Evolutionary conservation across 75 land plant genomes (phyloP).

Genomic region (Pinus albicaulis): DNA sequence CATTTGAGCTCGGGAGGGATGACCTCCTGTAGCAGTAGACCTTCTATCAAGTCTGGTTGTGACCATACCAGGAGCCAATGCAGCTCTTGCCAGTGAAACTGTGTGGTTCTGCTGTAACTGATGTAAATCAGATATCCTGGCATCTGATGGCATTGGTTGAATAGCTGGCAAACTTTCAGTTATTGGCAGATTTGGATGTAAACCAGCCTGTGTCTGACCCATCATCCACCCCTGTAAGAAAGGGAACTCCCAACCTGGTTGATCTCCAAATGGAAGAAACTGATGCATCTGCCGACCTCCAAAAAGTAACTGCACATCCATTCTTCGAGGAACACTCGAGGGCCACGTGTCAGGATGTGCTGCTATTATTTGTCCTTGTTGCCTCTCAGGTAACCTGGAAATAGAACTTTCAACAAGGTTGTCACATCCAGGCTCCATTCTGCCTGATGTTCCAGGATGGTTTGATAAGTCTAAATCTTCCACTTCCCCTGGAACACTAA

Average conservation of each 20-base stretch:
- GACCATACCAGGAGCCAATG: slow-evolving; percentile 5
- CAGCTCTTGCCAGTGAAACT: slow-evolving; percentile 12
- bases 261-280: slow-evolving; percentile 53
- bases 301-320: slow-evolving; percentile 31
- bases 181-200: slow-evolving; percentile 19
- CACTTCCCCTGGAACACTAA: background rate
- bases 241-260: slow-evolving; percentile 71
- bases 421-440: background rate
- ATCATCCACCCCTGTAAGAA: slow-evolving; percentile 86
- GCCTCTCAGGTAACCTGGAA: background rate
- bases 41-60: slow-evolving; percentile 23
- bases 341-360: slow-evolving; percentile 14
- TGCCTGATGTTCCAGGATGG: background rate
- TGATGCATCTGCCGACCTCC: slow-evolving; percentile 32
- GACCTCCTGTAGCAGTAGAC: slow-evolving; percentile 31
- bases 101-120: background rate
- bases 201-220: slow-evolving; percentile 66
- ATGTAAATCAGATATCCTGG: background rate
- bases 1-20: slow-evolving; percentile 17
- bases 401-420: slow-evolving; percentile 3
- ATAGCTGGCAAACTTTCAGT: slow-evolving; percentile 22
- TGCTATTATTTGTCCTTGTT: slow-evolving; percentile 3
- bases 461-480: background rate
- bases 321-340: slow-evolving; percentile 10
- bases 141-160: slow-evolving; percentile 8